Evolutionary conservation across 176 grass and related monocot species (phyloP), one percentile per base, ranked within the genome.

Genomic region (Bolboschoenus planiculmis): DNA sequence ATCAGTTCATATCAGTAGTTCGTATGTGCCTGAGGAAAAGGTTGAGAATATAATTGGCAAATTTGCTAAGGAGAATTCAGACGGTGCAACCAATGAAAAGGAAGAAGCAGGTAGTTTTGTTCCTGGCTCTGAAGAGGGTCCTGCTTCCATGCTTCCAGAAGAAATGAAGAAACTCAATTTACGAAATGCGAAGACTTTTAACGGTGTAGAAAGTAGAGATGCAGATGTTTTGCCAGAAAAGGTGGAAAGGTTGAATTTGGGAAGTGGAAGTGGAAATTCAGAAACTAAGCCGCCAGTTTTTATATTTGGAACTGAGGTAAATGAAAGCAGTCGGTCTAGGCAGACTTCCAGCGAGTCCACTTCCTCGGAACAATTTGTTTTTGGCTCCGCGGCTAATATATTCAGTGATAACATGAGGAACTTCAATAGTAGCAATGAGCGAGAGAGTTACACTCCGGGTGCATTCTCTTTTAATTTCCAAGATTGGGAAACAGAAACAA

Each of bases 121-220:
- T 82, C 61, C 78, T 72, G 78, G 23, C 29, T 94, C 85, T 40
- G 78, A 92, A 0, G 70, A 71, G 61, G 80, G 78, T n/a, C 51
- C 84, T 35, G 50, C 90, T 5, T 81, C 74, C 9, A 81, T 53
- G 36, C 85, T 92, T 31, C 83, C 83, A 4, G 84, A 91, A 57
- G 75, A 86, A 55, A 90, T 90, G 84, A 78, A 68, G 13, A 97
- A 90, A 37, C 67, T 94, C 56, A 92, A 90, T 50, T 84, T 97
- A 78, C 62, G 47, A 8, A 84, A 82, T 60, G 66, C 42, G 11
- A 76, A 35, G 35, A 42, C 47, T 82, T 48, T n/a, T 31, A 11
- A 16, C 10, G 83, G 29, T 5, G 78, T 4, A 35, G 60, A 20
- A 10, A 88, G 4, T 54, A 74, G 40, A 20, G 3, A 10, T 62